A percentile compares a stretch with the other conserved stretches of the same genome.
Conservation (phyloP, 768 basidiomycete genomes). For the Inosperma sp. region DNA sequence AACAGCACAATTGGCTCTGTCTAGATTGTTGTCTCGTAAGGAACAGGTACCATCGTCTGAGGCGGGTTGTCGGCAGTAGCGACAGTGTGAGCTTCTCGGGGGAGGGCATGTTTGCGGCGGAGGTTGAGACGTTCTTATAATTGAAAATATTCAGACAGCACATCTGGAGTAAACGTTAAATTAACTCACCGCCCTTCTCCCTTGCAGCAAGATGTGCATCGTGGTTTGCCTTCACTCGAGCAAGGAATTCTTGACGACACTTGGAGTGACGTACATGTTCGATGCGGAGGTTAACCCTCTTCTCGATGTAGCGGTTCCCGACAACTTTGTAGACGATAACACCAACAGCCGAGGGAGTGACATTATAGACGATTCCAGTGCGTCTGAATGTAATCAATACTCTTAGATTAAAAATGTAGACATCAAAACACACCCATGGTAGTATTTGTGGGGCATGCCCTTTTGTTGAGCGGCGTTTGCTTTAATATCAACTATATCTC, state of each 20-base stretch:
- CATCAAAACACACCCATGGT: slow-evolving; percentile 73
- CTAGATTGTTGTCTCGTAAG: slow-evolving; percentile 97
- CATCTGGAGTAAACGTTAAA: neutral
- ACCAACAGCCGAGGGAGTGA: slow-evolving; percentile 90
- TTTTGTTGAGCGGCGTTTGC: slow-evolving; percentile 99
- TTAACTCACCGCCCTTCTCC: slow-evolving; percentile 78
- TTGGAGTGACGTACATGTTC: slow-evolving; percentile 97
- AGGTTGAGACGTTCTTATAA: slow-evolving; percentile 69
- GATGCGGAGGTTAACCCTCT: slow-evolving; percentile 96
- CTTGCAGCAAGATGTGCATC: slow-evolving; percentile 78
- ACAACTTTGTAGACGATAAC: slow-evolving; percentile 98
- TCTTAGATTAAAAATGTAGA: slow-evolving; percentile 2
- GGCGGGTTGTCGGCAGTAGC: slow-evolving; percentile 71
- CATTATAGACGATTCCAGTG: slow-evolving; percentile 98
- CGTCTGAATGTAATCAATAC: slow-evolving; percentile 48
- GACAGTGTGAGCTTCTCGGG: slow-evolving; percentile 76
- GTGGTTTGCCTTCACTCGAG: slow-evolving; percentile 91
- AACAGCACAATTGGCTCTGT: slow-evolving; percentile 22
- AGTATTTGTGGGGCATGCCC: slow-evolving; percentile 99
- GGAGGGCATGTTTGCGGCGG: slow-evolving; percentile 80
- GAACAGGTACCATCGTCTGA: slow-evolving; percentile 88
- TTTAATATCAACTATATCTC: slow-evolving; percentile 99
- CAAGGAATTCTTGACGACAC: slow-evolving; percentile 96
- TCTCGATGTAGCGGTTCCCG: slow-evolving; percentile 98
- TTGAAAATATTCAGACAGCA: slow-evolving; percentile 1